phyloP scores from a whole-genome alignment of 2,329 filamentous ascomycete species.

The Aspergillus unguis region DNA sequence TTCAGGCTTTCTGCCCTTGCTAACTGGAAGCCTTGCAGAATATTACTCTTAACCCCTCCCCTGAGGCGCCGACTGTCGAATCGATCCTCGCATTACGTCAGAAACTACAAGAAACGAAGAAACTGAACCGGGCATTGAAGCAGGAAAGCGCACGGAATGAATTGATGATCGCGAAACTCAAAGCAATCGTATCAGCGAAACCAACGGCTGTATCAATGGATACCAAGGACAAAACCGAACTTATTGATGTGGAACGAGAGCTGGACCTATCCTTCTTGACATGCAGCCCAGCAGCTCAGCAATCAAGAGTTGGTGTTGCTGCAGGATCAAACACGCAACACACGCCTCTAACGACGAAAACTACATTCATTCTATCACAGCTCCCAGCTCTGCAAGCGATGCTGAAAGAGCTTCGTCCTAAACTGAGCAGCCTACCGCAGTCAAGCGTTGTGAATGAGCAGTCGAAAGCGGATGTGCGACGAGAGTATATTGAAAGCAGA shows the following conservation, averaged over 20 bases:
- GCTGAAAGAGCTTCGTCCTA: conserved; percentile 64
- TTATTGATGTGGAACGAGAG: conserved; percentile 21
- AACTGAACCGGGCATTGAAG: conserved; percentile 66
- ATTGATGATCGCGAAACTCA: conserved; percentile 63
- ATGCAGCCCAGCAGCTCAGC: conserved; percentile 45
- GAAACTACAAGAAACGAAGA: conserved; percentile 73
- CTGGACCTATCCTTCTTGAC: conserved; percentile 57
- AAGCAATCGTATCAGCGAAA: conserved; percentile 50
- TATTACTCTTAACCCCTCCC: conserved; percentile 32
- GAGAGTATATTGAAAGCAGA: conserved; percentile 79
- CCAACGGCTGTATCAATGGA: conserved; percentile 11
- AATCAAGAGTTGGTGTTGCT: conserved; percentile 44
- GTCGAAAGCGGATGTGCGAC: conserved; percentile 66
- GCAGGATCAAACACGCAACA: conserved; percentile 34
- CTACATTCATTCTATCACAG: conserved; percentile 74
- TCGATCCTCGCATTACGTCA: conserved; percentile 68
- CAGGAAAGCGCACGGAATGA: conserved; percentile 71
- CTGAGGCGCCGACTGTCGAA: conserved; percentile 58
- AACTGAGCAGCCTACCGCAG: conserved; percentile 50
- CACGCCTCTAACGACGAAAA: conserved; percentile 45
- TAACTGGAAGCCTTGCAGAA: conserved; percentile 26
- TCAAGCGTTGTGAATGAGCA: conserved; percentile 39
- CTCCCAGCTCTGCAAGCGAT: conserved; percentile 73
- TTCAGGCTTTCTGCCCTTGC: neutral
- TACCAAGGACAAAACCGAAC: conserved; percentile 17